Conservation (phyloP, 306 rosid genomes). For the Mimosa bimucronata region DNA sequence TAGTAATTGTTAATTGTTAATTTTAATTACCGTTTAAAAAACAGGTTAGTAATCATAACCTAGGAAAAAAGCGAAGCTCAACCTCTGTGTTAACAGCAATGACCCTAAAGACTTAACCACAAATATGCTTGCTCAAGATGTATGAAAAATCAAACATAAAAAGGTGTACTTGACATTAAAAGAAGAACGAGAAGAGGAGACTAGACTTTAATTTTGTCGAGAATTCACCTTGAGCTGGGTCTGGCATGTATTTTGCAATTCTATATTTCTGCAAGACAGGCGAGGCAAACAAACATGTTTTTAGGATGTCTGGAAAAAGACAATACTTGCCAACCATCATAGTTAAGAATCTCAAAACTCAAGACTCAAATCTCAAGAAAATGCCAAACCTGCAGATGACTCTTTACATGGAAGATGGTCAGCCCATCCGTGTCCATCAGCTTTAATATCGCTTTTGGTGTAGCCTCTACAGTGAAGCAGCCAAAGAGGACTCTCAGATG, state of each 20-base stretch:
- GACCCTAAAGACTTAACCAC: not conserved
- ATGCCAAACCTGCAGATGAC: constrained; percentile 50
- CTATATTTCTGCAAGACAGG: constrained; percentile 79
- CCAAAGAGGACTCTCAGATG: constrained; percentile 20
- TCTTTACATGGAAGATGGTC: constrained; percentile 88
- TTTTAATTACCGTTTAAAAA: not conserved
- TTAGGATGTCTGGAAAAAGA: not conserved
- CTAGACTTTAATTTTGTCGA: not conserved
- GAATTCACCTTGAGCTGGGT: constrained; percentile 63
- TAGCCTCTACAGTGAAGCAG: constrained; percentile 66
- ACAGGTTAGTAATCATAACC: not conserved
- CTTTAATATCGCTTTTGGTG: constrained; percentile 82
- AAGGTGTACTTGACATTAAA: constrained; percentile 17
- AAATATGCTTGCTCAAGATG: constrained; percentile 9
- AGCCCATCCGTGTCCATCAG: constrained; percentile 80
- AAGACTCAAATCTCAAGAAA: not conserved
- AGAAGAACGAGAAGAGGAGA: constrained; percentile 11
- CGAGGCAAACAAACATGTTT: not conserved
- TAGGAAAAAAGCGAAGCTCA: not conserved
- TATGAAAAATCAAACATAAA: constrained; percentile 1
- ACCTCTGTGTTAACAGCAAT: not conserved
- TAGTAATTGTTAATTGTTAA: not conserved
- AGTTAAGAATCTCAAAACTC: not conserved
- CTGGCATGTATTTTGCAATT: constrained; percentile 83
- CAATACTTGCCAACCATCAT: not conserved